Evolutionary conservation across 2,329 filamentous ascomycete species (phyloP).

Genomic region (Aspergillus transmontanensis): DNA sequence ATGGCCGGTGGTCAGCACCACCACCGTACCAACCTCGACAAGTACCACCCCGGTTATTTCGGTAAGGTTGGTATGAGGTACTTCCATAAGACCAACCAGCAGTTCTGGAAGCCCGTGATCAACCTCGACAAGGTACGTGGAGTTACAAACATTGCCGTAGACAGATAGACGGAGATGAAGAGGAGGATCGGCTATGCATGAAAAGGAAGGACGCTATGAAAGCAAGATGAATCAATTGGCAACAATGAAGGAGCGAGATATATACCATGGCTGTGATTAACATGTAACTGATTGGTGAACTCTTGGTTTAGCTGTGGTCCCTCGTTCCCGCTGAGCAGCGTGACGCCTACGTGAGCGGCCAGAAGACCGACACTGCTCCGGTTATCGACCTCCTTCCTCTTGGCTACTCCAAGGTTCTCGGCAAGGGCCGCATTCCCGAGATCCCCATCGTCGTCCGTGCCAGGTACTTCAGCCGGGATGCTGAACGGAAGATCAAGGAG

Average conservation of each 20-base stretch:
- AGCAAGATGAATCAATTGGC: not conserved
- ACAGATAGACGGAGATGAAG: conserved; percentile 9
- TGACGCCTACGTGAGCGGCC: conserved; percentile 79
- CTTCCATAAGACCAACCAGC: conserved; percentile 95
- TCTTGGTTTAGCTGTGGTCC: conserved; percentile 74
- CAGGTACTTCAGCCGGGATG: conserved; percentile 91
- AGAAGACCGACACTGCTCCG: conserved; percentile 89
- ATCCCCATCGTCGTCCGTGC: conserved; percentile 93
- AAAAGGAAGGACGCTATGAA: not conserved
- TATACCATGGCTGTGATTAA: conserved; percentile 1
- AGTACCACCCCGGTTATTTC: conserved; percentile 99
- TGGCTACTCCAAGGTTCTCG: conserved; percentile 98
- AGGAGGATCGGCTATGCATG: not conserved
- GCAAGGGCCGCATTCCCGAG: conserved; percentile 93
- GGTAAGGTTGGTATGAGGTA: conserved; percentile 94
- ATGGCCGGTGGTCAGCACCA: conserved; percentile 99
- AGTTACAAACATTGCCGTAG: not conserved
- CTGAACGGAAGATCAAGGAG: conserved; percentile 98
- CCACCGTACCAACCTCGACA: conserved; percentile 89
- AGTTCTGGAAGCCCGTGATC: conserved; percentile 98
- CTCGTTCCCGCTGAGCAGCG: conserved; percentile 92
- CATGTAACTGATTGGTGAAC: conserved; percentile 20
- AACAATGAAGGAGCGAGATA: not conserved
- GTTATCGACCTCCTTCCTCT: conserved; percentile 96
- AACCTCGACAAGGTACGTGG: conserved; percentile 91